Base-by-base conservation (phyloP, 179 eudicot species). In the Beta macrorhiza region DNA sequence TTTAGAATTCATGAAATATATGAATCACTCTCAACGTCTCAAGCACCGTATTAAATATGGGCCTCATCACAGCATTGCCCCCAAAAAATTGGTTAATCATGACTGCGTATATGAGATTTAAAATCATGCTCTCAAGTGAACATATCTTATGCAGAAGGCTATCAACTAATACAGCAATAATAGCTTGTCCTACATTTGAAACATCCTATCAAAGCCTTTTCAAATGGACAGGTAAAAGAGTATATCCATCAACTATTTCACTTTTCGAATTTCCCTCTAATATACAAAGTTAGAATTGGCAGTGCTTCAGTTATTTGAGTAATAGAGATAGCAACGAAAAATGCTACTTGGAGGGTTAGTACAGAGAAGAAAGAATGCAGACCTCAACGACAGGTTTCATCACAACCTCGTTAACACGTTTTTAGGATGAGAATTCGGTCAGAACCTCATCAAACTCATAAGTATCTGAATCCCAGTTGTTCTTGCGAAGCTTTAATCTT, bases 361-460 rank as follows among this genome's bases (percentile, higher is more conserved):
- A 45, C 29, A 56, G 58, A 72, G 51, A 70, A 72, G 75, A 84
- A 61, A 75, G 82, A 13, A 68, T 59, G 57, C 85, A 82, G 74
- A 91, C 97, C 97, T 92, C 93, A 65, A 92, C 93, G 55, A n/a
- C n/a, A n/a, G n/a, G n/a, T n/a, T n/a, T n/a, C n/a, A n/a, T n/a
- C n/a, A n/a, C n/a, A n/a, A n/a, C n/a, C n/a, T n/a, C n/a, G n/a
- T n/a, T n/a, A n/a, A n/a, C n/a, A n/a, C n/a, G n/a, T n/a, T n/a
- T n/a, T n/a, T n/a, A n/a, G n/a, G n/a, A n/a, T n/a, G n/a, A n/a
- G n/a, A n/a, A n/a, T n/a, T n/a, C n/a, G n/a, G n/a, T n/a, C n/a
- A n/a, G n/a, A n/a, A n/a, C n/a, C n/a, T n/a, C n/a, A n/a, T n/a
- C n/a, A n/a, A n/a, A n/a, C n/a, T n/a, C n/a, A n/a, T n/a, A n/a